These are phyloP conservation scores for Tolypocladium sp. DNA, from an alignment of 2,329 filamentous ascomycete species.

Conservation along the genomic window DNA sequence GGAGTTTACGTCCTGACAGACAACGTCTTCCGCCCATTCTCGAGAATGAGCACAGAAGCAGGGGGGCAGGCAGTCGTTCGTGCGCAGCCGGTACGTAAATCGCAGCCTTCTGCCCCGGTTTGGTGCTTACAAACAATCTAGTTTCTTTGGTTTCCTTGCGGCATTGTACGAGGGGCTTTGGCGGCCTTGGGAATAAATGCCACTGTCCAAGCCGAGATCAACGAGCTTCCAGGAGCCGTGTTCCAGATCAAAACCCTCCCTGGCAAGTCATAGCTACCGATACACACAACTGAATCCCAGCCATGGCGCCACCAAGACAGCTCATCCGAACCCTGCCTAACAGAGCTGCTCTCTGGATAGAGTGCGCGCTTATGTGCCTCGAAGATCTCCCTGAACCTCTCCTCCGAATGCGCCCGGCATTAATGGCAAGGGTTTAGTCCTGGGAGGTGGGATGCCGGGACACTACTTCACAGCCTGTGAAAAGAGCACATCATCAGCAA, in stretches of 20 bases:
- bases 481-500: slow-evolving; percentile 26
- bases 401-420: neutral
- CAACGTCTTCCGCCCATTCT: slow-evolving; percentile 79
- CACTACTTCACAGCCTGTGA: slow-evolving; percentile 26
- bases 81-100: slow-evolving; percentile 64
- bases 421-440: neutral
- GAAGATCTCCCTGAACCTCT: neutral
- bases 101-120: neutral
- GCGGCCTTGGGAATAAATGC: slow-evolving; percentile 86
- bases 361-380: neutral
- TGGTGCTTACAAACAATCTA: slow-evolving; percentile 24
- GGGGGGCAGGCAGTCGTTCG: slow-evolving; percentile 62
- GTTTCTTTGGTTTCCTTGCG: slow-evolving; percentile 95
- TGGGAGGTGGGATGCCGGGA: slow-evolving; percentile 4
- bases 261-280: slow-evolving; percentile 44
- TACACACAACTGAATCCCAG: neutral
- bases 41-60: slow-evolving; percentile 77
- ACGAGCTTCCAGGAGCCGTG: slow-evolving; percentile 75
- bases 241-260: slow-evolving; percentile 91
- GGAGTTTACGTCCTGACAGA: slow-evolving; percentile 96
- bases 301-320: neutral
- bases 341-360: neutral
- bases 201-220: slow-evolving; percentile 83
- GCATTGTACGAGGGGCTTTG: slow-evolving; percentile 83
- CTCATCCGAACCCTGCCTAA: neutral